phyloP scores from a whole-genome alignment of 2,329 filamentous ascomycete genomes.

The Verticillium albo-atrum region DNA sequence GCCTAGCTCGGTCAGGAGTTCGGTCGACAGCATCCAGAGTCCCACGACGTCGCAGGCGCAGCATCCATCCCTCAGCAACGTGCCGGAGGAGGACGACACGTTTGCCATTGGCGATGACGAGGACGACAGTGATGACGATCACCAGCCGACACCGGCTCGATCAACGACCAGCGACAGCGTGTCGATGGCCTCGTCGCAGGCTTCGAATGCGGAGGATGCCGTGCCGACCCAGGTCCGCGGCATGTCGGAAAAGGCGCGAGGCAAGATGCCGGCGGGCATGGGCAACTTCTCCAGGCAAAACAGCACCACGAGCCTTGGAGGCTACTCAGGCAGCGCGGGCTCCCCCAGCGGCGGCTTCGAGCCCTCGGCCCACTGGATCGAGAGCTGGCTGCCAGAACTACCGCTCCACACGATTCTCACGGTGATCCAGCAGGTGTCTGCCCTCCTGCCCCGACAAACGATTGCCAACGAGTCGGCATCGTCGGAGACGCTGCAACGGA shows the following conservation, averaged over 20 bases:
- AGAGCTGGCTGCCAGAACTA: slow-evolving; percentile 87
- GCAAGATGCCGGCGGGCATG: slow-evolving; percentile 85
- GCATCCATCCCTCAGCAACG: slow-evolving; percentile 63
- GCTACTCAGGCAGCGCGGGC: slow-evolving; percentile 51
- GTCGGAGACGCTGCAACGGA: slow-evolving; percentile 45
- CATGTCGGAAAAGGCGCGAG: slow-evolving; percentile 95
- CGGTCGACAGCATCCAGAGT: slow-evolving; percentile 64
- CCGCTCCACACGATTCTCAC: slow-evolving; percentile 83
- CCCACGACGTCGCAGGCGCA: slow-evolving; percentile 51
- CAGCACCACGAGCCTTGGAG: slow-evolving; percentile 75
- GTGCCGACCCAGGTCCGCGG: slow-evolving; percentile 78
- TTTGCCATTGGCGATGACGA: slow-evolving; percentile 91
- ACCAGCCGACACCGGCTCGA: slow-evolving; percentile 52
- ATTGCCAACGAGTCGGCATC: slow-evolving; percentile 36
- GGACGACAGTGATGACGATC: slow-evolving; percentile 47
- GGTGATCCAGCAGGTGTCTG: slow-evolving; percentile 63
- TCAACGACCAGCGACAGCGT: slow-evolving; percentile 61
- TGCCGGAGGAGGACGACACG: slow-evolving; percentile 62
- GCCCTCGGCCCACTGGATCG: slow-evolving; percentile 81
- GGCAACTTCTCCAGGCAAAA: slow-evolving; percentile 86
- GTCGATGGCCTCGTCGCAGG: slow-evolving; percentile 64
- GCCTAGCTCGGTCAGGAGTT: slow-evolving; percentile 49
- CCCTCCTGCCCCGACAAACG: slow-evolving; percentile 50
- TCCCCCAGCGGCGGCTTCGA: slow-evolving; percentile 62
- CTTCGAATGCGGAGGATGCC: slow-evolving; percentile 66